Conservation (phyloP, 768 basidiomycete species). For the Leccinum barrowsii region DNA sequence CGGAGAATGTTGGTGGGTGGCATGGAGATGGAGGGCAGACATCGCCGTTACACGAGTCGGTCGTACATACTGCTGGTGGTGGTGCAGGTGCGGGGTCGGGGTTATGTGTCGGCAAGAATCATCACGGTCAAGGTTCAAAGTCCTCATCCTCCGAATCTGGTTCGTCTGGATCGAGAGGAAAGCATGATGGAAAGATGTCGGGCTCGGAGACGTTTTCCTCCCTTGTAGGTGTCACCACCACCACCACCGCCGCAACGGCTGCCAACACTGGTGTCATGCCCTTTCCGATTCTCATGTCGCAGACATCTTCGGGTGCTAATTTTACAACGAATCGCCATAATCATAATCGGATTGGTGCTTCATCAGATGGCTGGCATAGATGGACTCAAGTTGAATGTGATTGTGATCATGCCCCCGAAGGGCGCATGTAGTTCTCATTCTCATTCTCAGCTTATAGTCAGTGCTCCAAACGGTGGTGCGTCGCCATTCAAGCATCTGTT, state of each 20-base stretch:
- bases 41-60: background rate
- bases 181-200: background rate
- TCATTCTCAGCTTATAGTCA: background rate
- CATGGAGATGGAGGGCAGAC: background rate
- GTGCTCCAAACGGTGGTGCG: background rate
- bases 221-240: background rate
- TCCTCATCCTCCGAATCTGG: background rate
- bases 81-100: background rate
- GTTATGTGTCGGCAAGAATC: slow-evolving; percentile 3
- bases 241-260: background rate
- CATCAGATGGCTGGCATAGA: too few species aligned
- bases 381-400: too few species aligned
- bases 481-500: background rate
- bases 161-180: background rate
- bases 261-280: background rate
- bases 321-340: too few species aligned
- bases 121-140: background rate
- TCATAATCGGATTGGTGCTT: too few species aligned
- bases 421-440: background rate
- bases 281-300: slow-evolving; percentile 20
- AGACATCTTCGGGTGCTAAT: background rate
- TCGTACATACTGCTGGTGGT: background rate
- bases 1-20: slow-evolving; percentile 9
- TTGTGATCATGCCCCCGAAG: too few species aligned
- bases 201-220: background rate